Conservation (phyloP, 208 protist genomes). For the Trichomonas vaginalis region DNA sequence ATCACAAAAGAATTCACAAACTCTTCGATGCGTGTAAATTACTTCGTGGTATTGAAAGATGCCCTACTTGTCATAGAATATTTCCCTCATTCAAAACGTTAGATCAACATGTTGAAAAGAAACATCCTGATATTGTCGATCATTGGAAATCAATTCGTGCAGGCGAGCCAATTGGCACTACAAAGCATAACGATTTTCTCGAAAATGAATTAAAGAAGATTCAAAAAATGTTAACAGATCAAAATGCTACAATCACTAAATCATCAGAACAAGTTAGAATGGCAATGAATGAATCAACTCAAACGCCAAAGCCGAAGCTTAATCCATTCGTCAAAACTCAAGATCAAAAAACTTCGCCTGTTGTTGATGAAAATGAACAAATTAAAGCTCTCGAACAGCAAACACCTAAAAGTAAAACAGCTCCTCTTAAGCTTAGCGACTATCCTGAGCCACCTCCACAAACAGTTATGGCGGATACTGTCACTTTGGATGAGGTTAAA, state of each 20-base stretch:
- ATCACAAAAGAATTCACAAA: neutral
- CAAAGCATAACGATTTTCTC: neutral
- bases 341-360: neutral
- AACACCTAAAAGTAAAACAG: neutral
- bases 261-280: neutral
- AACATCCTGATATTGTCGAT: neutral
- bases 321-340: neutral
- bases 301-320: neutral
- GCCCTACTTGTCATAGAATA: neutral
- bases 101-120: neutral
- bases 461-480: neutral
- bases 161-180: neutral
- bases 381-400: neutral
- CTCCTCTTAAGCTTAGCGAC: neutral
- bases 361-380: neutral
- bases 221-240: neutral
- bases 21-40: neutral
- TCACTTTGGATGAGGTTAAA: neutral
- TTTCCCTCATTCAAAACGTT: neutral
- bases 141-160: neutral
- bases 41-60: neutral
- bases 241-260: neutral
- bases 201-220: neutral
- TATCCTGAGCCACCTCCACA: neutral
- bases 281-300: neutral